Conservation (phyloP, 108 stramenopile species). For the Poteriospumella lacustris region DNA sequence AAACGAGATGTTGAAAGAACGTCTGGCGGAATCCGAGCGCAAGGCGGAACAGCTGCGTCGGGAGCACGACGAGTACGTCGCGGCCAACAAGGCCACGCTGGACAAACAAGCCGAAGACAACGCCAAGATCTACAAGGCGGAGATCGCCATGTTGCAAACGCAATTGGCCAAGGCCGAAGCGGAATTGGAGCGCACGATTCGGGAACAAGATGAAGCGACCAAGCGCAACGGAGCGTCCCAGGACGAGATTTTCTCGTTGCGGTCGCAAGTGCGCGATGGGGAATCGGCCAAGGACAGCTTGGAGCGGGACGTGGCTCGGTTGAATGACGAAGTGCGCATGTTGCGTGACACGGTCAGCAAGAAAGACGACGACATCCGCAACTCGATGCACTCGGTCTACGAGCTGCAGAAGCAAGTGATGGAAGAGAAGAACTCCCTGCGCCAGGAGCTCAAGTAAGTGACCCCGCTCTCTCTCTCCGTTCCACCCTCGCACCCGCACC, state of each 20-base stretch:
- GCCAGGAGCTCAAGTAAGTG: not conserved
- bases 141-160: not conserved
- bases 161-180: constrained; percentile 14
- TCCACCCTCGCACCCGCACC: not conserved
- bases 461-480: not conserved
- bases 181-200: too few relatives aligned
- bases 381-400: not conserved
- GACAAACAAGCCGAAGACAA: constrained; percentile 33
- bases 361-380: not conserved
- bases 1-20: not conserved
- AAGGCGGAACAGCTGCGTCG: not conserved
- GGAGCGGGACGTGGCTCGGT: not conserved
- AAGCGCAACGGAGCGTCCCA: too few relatives aligned
- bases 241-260: too few relatives aligned
- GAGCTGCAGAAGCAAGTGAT: not conserved
- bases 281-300: too few relatives aligned
- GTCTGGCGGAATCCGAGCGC: not conserved
- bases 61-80: too few relatives aligned
- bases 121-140: constrained; percentile 4
- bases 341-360: not conserved
- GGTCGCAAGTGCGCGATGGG: too few relatives aligned
- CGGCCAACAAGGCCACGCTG: constrained; percentile 10
- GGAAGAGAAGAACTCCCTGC: not conserved
- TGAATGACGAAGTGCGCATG: not conserved
- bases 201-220: too few relatives aligned